Percentiles rank a stretch among this genome's conserved stretches.
Evolutionary conservation across 257 asterid species (phyloP).

Genomic region (Pogostemon cablin): DNA sequence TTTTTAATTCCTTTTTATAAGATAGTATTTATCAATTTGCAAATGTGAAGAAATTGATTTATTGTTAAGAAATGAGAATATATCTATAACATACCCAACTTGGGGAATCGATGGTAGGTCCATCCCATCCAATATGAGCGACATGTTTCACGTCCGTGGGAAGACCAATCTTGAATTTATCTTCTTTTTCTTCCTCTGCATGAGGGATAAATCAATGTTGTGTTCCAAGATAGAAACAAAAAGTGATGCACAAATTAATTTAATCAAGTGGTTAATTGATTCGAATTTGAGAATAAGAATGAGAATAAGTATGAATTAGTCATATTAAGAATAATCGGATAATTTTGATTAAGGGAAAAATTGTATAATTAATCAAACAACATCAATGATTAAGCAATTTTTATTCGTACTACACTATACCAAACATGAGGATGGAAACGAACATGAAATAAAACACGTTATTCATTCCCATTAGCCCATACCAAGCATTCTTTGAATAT

Average conservation of each 20-base stretch:
- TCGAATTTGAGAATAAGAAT: too few relatives aligned
- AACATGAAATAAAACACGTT: background rate
- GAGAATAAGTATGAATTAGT: too few relatives aligned
- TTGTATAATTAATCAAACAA: too few relatives aligned
- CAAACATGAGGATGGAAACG: background rate
- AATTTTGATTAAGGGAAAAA: too few relatives aligned
- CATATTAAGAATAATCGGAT: too few relatives aligned
- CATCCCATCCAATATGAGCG: conserved; percentile 98
- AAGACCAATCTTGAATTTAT: conserved; percentile 77
- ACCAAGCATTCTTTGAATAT: too few relatives aligned
- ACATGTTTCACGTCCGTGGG: conserved; percentile 99
- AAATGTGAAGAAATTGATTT: too few relatives aligned
- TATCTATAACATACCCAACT: conserved; percentile 57
- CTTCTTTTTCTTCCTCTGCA: conserved; percentile 78
- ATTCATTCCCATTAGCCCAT: too few relatives aligned
- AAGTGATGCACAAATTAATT: background rate
- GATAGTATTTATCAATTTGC: too few relatives aligned
- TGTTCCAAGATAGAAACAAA: background rate
- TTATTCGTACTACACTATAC: too few relatives aligned
- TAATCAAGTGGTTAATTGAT: background rate
- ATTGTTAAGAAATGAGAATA: background rate
- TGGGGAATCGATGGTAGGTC: conserved; percentile 69
- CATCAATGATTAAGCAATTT: too few relatives aligned
- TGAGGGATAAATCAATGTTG: background rate
- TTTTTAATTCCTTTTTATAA: too few relatives aligned